phyloP scores from a whole-genome alignment of 805 yeast genomes.

The Starmerella vitae region DNA sequence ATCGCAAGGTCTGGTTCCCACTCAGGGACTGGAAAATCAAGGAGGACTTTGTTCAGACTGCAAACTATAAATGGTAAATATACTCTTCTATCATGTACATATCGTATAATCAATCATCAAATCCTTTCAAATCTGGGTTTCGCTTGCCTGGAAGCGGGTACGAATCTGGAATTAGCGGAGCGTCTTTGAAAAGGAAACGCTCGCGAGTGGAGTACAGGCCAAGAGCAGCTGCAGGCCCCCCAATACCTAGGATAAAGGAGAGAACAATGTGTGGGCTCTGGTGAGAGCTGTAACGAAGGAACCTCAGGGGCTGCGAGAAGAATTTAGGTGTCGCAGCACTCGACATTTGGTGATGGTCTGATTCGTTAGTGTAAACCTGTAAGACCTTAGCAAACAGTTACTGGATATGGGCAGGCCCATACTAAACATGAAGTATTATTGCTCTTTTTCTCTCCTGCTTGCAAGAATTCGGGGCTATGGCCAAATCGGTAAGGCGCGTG shows the following conservation, averaged over 20 bases:
- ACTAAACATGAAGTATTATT: no score
- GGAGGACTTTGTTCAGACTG: constrained; percentile 25
- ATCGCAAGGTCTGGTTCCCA: constrained; percentile 40
- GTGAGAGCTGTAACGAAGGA: constrained; percentile 56
- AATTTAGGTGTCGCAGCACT: constrained; percentile 21
- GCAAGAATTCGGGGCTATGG: constrained; percentile 15
- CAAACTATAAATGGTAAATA: constrained; percentile 28
- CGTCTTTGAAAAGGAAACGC: constrained; percentile 50
- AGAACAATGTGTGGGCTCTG: constrained; percentile 62
- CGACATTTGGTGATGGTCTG: constrained; percentile 7
- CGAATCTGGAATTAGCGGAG: constrained; percentile 45
- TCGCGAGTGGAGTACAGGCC: constrained; percentile 56
- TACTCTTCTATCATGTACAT: not conserved
- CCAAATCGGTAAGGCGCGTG: constrained; percentile 23
- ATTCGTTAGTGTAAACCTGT: constrained; percentile 1
- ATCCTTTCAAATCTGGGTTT: constrained; percentile 25
- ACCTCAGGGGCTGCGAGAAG: constrained; percentile 28
- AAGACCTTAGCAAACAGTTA: no score
- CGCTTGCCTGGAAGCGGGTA: constrained; percentile 28
- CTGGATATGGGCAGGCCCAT: no score
- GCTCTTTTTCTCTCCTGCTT: not conserved
- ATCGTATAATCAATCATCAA: constrained; percentile 23
- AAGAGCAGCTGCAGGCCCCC: constrained; percentile 52
- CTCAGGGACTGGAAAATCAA: constrained; percentile 30
- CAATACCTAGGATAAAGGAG: constrained; percentile 47